These are phyloP conservation scores for Arabis hirsuta DNA, from an alignment of 345 rosid genomes.

Conservation along the genomic window DNA sequence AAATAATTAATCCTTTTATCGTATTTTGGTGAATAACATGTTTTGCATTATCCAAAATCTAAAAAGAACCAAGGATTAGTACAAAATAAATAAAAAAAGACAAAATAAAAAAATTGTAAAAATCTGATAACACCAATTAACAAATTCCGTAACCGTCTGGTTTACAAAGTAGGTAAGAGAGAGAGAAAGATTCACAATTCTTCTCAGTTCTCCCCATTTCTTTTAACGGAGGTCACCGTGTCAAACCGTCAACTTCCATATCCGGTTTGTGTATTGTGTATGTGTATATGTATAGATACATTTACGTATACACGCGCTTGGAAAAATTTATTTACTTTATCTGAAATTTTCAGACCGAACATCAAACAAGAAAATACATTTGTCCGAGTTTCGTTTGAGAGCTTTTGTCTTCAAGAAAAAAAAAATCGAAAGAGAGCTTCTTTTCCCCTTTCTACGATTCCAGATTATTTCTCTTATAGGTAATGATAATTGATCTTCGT, in stretches of 20 bases:
- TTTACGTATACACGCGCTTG: conserved; percentile 36
- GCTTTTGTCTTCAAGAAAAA: conserved; percentile 17
- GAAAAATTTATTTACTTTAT: conserved; percentile 20
- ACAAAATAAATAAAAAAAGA: background rate
- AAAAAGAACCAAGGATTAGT: background rate
- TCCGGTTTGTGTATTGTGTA: conserved; percentile 14
- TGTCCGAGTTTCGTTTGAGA: conserved; percentile 29
- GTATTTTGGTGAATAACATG: background rate
- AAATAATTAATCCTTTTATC: background rate
- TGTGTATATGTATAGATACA: background rate
- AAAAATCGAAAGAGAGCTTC: conserved; percentile 23
- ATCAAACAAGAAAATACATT: conserved; percentile 41
- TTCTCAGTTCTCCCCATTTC: background rate
- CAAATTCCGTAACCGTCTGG: conserved; percentile 29
- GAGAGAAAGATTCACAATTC: conserved; percentile 2
- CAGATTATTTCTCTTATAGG: background rate
- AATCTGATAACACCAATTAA: conserved; percentile 13
- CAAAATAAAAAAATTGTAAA: background rate
- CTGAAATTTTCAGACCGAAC: conserved; percentile 38
- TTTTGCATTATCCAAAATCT: conserved; percentile 16
- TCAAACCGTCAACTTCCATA: conserved; percentile 30
- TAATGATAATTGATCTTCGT: conserved; percentile 8
- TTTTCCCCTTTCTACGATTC: conserved; percentile 22
- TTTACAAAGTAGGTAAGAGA: conserved; percentile 15
- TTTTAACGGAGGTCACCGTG: conserved; percentile 41